Percentiles rank a stretch among this genome's conserved stretches.
These are phyloP conservation scores for Allium sativum DNA, from an alignment of 106 monocot species.

Conservation along the genomic window DNA sequence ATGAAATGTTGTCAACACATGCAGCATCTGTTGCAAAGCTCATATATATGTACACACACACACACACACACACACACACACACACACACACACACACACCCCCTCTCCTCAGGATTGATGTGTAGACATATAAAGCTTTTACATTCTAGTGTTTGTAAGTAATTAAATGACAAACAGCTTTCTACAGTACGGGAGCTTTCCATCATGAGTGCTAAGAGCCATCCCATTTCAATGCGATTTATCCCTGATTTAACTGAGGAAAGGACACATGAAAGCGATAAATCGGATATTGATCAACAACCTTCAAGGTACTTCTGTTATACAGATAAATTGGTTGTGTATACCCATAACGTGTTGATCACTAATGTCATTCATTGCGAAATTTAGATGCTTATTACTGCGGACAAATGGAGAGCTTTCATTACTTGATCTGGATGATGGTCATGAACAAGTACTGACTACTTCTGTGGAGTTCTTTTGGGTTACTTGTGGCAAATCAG, in stretches of 20 bases:
- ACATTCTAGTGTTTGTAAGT: constrained; percentile 28
- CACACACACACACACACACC: no score
- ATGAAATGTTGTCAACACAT: no score
- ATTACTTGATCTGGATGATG: constrained; percentile 97
- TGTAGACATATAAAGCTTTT: neutral
- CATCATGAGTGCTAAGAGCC: constrained; percentile 94
- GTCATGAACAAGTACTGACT: constrained; percentile 77
- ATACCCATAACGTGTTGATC: no score
- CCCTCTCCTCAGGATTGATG: no score
- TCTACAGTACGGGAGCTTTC: constrained; percentile 95
- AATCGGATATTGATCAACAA: constrained; percentile 34
- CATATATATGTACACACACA: no score
- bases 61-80: no score
- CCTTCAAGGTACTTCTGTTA: constrained; percentile 59
- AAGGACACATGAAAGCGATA: constrained; percentile 19
- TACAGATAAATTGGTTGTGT: no score
- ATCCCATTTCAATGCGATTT: constrained; percentile 89
- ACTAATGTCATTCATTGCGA: no score
- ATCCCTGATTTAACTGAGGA: constrained; percentile 51
- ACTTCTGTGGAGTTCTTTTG: constrained; percentile 88
- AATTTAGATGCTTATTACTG: constrained; percentile 72
- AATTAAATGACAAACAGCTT: constrained; percentile 84
- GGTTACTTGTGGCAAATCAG: constrained; percentile 88
- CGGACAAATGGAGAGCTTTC: constrained; percentile 96
- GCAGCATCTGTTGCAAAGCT: no score